phyloP scores from a whole-genome alignment of 768 basidiomycete genomes.

The Postia placenta region DNA sequence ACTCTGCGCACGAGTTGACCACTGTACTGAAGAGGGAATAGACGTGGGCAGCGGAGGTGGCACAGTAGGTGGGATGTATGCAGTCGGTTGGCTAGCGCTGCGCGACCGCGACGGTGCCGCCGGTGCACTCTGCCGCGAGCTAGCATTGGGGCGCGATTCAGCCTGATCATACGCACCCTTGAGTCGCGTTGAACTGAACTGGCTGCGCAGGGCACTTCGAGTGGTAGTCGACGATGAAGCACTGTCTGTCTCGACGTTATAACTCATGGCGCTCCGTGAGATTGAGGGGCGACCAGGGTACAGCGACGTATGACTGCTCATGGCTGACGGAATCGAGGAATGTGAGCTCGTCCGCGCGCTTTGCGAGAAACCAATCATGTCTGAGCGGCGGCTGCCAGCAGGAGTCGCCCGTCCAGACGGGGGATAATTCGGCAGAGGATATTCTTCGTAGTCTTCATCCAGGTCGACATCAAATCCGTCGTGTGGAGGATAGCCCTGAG shows the following conservation, averaged over 20 bases:
- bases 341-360: conserved; percentile 10
- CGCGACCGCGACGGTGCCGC: conserved; percentile 44
- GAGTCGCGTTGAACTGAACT: conserved; percentile 65
- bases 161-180: conserved; percentile 44
- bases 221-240: not conserved
- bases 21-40: conserved; percentile 36
- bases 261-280: conserved; percentile 40
- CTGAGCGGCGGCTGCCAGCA: conserved; percentile 45
- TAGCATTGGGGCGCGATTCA: conserved; percentile 16
- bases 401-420: conserved; percentile 75
- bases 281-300: conserved; percentile 35
- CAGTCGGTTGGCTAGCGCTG: conserved; percentile 74
- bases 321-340: conserved; percentile 9
- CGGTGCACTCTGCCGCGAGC: conserved; percentile 2
- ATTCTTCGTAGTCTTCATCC: conserved; percentile 77
- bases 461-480: conserved; percentile 70
- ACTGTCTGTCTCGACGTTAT: conserved; percentile 11
- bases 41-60: conserved; percentile 49
- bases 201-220: conserved; percentile 45
- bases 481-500: conserved; percentile 52
- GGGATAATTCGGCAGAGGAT: conserved; percentile 42
- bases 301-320: conserved; percentile 25
- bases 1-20: conserved; percentile 41
- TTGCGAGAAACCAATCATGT: conserved; percentile 13
- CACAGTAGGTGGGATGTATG: conserved; percentile 50